Conservation (phyloP, 148 eudicot genomes). For the Suaeda aralocaspica region DNA sequence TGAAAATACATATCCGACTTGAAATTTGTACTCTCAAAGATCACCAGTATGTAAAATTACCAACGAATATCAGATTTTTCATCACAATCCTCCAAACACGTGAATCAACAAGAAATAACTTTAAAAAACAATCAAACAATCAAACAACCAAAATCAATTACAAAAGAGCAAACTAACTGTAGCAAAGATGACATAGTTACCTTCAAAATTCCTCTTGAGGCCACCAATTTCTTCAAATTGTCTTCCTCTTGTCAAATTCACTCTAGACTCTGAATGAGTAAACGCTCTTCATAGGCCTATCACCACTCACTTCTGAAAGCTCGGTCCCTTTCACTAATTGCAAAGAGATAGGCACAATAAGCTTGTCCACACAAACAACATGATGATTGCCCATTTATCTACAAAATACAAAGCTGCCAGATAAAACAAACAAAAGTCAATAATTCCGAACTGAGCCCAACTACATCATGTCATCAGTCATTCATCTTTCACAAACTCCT, state of each 20-base stretch:
- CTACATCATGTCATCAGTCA: conserved; percentile 3
- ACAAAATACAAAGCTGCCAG: conserved; percentile 13
- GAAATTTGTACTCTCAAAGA: too few relatives aligned
- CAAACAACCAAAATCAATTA: too few relatives aligned
- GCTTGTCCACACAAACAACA: conserved; percentile 54
- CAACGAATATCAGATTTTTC: too few relatives aligned
- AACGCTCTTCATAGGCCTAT: conserved; percentile 51
- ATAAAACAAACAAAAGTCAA: conserved; percentile 13
- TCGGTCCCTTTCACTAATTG: conserved; percentile 35
- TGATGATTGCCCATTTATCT: conserved; percentile 56
- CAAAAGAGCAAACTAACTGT: not conserved
- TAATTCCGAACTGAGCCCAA: not conserved
- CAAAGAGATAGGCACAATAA: conserved; percentile 31
- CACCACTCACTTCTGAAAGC: conserved; percentile 34
- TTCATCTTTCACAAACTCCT: not conserved
- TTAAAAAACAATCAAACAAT: too few relatives aligned
- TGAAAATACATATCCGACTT: too few relatives aligned
- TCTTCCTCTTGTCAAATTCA: conserved; percentile 96
- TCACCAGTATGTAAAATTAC: too few relatives aligned
- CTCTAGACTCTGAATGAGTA: conserved; percentile 56
- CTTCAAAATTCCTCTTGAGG: conserved; percentile 83
- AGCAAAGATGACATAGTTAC: conserved; percentile 23
- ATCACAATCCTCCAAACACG: too few relatives aligned
- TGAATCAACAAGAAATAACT: too few relatives aligned
- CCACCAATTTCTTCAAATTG: conserved; percentile 60